phyloP scores from a whole-genome alignment of 2,329 filamentous ascomycete genomes.

The Pseudocercospora macadamiae region DNA sequence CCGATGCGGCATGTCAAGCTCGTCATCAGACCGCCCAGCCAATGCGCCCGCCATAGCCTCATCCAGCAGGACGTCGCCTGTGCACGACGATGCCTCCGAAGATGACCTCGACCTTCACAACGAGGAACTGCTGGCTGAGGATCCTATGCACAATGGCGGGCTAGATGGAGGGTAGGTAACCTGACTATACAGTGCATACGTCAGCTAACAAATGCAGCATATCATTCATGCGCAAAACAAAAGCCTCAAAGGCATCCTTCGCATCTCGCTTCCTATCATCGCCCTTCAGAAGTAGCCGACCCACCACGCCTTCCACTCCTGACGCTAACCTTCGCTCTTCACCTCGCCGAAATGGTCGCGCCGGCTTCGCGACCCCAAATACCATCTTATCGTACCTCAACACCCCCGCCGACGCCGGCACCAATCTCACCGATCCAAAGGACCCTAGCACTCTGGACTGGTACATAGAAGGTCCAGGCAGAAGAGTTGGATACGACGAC shows the following conservation, averaged over 20 bases:
- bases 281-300: constrained; percentile 38
- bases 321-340: constrained; percentile 32
- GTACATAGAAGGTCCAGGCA: constrained; percentile 86
- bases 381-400: constrained; percentile 49
- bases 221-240: constrained; percentile 74
- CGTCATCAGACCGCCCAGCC: constrained; percentile 34
- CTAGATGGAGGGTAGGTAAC: constrained; percentile 45
- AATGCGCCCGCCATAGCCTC: constrained; percentile 47
- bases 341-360: constrained; percentile 32
- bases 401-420: constrained; percentile 41
- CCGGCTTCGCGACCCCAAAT: constrained; percentile 36
- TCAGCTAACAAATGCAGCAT: too few relatives aligned
- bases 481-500: constrained; percentile 92
- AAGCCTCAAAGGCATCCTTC: constrained; percentile 43
- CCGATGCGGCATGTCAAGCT: constrained; percentile 42
- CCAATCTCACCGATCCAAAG: constrained; percentile 44
- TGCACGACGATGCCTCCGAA: constrained; percentile 36
- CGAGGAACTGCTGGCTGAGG: constrained; percentile 46
- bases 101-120: constrained; percentile 49
- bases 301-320: constrained; percentile 35
- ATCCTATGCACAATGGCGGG: constrained; percentile 43
- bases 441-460: constrained; percentile 65
- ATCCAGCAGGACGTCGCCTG: constrained; percentile 46
- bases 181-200: too few relatives aligned
- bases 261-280: constrained; percentile 51